Conservation (phyloP, 345 rosid species). For the Camelina neglecta region DNA sequence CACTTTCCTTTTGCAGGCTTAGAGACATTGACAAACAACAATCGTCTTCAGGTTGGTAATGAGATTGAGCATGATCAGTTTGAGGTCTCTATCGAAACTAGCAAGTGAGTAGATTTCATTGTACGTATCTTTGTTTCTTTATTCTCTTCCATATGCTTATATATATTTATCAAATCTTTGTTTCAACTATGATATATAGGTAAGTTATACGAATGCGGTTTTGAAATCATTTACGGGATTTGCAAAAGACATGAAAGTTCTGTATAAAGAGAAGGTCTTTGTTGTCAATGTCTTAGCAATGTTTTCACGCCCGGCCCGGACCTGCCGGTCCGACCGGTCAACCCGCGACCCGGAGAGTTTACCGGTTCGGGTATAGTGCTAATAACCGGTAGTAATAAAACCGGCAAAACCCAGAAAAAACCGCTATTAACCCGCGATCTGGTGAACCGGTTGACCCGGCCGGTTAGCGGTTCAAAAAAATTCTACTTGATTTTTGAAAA, state of each 20-base stretch:
- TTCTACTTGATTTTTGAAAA: no score
- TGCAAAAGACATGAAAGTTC: constrained; percentile 31
- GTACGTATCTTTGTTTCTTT: background rate
- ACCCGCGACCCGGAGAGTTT: no score
- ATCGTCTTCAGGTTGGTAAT: constrained; percentile 24
- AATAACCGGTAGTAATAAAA: no score
- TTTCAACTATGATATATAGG: background rate
- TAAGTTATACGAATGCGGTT: constrained; percentile 2
- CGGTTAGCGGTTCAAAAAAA: no score
- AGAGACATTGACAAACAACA: constrained; percentile 20
- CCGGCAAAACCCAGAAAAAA: no score
- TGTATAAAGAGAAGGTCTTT: constrained; percentile 34
- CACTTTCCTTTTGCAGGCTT: constrained; percentile 13
- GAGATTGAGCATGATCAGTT: constrained; percentile 23
- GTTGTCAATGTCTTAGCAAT: constrained; percentile 38
- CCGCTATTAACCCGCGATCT: no score
- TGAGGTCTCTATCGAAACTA: constrained; percentile 17
- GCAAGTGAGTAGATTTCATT: constrained; percentile 26
- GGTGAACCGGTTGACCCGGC: no score
- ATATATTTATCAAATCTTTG: background rate
- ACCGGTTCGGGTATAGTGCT: no score
- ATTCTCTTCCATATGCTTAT: background rate
- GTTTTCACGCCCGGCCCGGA: no score
- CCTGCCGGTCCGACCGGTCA: no score
- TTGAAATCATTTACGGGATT: constrained; percentile 25